Evolutionary conservation across 2,329 filamentous ascomycete genomes (phyloP), one percentile per base, ranked within the genome.

Genomic region (Seiridium cupressi): DNA sequence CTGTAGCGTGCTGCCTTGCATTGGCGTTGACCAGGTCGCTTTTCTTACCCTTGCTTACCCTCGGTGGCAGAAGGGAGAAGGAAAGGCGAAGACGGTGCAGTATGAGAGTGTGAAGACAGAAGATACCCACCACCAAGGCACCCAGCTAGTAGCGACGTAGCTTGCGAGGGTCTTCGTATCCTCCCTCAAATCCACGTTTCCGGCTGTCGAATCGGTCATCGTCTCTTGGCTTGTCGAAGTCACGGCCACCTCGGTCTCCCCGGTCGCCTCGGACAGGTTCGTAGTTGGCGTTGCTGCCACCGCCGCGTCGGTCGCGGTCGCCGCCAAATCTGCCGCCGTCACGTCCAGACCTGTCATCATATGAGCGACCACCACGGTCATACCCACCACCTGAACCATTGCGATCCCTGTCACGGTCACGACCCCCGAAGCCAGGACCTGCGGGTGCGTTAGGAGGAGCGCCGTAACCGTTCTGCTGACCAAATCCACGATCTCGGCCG

Each of bases 181-280:
- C 88, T 71, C 89, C 90, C 57, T 96, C 93, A 75, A 90, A 92
- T 57, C 87, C 83, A 72, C 89, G 86, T 81, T 91, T 84, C 72
- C 85, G 76, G 75, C 78, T 81, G 65, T 49, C 44, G n/a, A 51
- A 58, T 44, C 55, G 34, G 55, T 85, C 84, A 66, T 87, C 84
- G 57, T 86, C 83, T 63, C 81, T 77, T 59, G 81, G 81, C 65
- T 82, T 77, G 72, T 88, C 85, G 72, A 63, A 74, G 75, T 69
- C 82, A 74, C 74, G 81, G 75, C 85, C 84, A 13, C 38, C 38
- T 67, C 82, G 49, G 49, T 89, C 86, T 69, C 87, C 49, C 18
- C 49, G 77, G 57, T 72, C 74, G 61, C 87, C 86, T 70, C 90
- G 88, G 72, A 95, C 86, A 63, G 91, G 92, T 74, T 96, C 92